A percentile compares a stretch with the other conserved stretches of the same genome.
Evolutionary conservation across 345 rosid species (phyloP).

Genomic region (Arabidopsis thaliana): DNA sequence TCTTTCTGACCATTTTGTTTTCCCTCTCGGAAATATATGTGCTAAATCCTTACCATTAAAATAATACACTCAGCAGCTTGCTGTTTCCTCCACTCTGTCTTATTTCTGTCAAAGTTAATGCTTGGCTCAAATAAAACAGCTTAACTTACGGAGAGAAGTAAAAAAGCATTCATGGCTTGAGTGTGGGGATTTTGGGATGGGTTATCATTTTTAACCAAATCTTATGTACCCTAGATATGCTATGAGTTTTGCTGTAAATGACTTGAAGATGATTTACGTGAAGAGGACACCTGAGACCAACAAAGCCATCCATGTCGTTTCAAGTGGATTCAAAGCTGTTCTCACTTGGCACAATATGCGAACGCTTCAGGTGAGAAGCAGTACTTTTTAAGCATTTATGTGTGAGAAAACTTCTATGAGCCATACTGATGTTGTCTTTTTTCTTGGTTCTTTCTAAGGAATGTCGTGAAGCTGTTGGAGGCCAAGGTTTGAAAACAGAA

Average conservation of each 20-base stretch:
- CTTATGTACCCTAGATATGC: constrained; percentile 70
- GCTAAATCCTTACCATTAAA: not conserved
- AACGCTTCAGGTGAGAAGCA: constrained; percentile 76
- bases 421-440: not conserved
- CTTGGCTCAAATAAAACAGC: constrained; percentile 1
- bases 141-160: not conserved
- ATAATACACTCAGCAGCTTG: not conserved
- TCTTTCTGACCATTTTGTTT: not conserved
- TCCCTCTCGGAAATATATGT: not conserved
- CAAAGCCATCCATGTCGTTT: constrained; percentile 79
- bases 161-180: constrained; percentile 7
- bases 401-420: not conserved
- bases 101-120: not conserved
- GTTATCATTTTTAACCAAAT: not conserved
- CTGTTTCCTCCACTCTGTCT: not conserved
- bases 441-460: constrained; percentile 53
- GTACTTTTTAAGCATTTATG: not conserved
- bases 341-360: constrained; percentile 93
- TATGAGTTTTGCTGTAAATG: constrained; percentile 73
- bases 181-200: not conserved
- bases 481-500: constrained; percentile 93
- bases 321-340: constrained; percentile 85
- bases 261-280: constrained; percentile 77
- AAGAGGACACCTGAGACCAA: constrained; percentile 79
- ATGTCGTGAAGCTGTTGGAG: constrained; percentile 98